Base-by-base conservation (phyloP, 1,284 basidiomycete species). In the Rhodotorula sp. region DNA sequence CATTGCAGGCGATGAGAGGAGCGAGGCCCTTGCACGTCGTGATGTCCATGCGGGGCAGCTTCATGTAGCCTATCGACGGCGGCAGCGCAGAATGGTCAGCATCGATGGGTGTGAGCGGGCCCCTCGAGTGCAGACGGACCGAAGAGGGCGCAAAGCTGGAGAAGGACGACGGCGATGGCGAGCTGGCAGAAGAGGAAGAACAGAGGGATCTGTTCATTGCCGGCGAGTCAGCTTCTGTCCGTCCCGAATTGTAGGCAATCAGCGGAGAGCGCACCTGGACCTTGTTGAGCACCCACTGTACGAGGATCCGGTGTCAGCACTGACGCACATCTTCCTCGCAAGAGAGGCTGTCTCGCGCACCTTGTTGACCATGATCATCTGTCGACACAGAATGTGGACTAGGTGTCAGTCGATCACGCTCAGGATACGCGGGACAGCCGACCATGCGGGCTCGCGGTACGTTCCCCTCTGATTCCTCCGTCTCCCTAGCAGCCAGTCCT, bases 171-270 rank as follows among this genome's bases (percentile, higher is more conserved):
- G 17, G 92, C 92, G 63, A 93, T 91, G 66, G 87, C 71, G 23
- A 93, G 85, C 79, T 94, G 92, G 5, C 86, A 83, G 81, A 89
- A 88, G n/a, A 94, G 84, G 85, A 94, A 93, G 83, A 93, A 94
- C 4, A 93, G 84, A 0, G 92, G 92, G 4, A 87, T 86, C 17
- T 77, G 75, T 9, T 7, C 87, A 19, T 91, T 82, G 16, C 90
- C 89, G 89, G 50, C 19, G 12, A 42, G 14, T 54, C 14, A 61
- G 53, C 4, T 17, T 8, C 4, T 14, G 25, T 5, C n/a, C 4
- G n/a, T 34, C 34, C 34, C 34, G 34, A 34, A 34, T 34, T 34
- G 34, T 34, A 17, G 8, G 55, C 4, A 41, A 7, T 5, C 14
- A 46, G 21, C 16, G 8, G 10, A 7, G 19, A 25, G 45, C 74